Evolutionary conservation across 768 basidiomycete species (phyloP).

Genomic region (Calocera viscosa): DNA sequence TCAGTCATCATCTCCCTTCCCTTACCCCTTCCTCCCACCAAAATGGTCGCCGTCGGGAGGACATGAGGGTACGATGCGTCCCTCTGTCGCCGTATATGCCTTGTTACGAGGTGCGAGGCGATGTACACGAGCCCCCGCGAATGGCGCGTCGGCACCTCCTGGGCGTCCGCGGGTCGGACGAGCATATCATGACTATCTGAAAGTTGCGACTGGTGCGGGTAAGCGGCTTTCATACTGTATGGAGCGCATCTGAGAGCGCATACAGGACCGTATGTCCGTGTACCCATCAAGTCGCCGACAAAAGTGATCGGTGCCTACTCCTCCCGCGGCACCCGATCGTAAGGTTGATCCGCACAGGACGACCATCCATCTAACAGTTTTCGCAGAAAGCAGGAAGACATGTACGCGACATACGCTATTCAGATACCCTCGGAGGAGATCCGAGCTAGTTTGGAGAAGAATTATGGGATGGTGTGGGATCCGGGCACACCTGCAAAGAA

Average conservation of each 20-base stretch:
- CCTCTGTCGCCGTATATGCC: too few species aligned
- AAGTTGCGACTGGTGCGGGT: background rate
- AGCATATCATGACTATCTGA: background rate
- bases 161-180: background rate
- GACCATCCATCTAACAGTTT: background rate
- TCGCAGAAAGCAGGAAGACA: constrained; percentile 79
- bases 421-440: constrained; percentile 68
- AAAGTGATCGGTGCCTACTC: constrained; percentile 66
- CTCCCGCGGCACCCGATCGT: constrained; percentile 67
- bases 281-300: constrained; percentile 54
- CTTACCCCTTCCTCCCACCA: too few species aligned
- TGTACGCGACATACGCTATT: constrained; percentile 61
- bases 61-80: too few species aligned
- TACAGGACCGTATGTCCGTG: constrained; percentile 27
- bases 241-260: too few species aligned
- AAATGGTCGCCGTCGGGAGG: too few species aligned
- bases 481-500: constrained; percentile 32
- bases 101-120: too few species aligned
- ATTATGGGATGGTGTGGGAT: constrained; percentile 59
- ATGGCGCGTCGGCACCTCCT: too few species aligned
- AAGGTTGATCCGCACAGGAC: constrained; percentile 14
- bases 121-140: too few species aligned
- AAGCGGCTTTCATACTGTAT: constrained; percentile 1
- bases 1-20: too few species aligned
- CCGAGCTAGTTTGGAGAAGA: constrained; percentile 46